These are phyloP conservation scores for Fomitopsis pinicola DNA, from an alignment of 1,284 basidiomycete genomes.

Conservation along the genomic window DNA sequence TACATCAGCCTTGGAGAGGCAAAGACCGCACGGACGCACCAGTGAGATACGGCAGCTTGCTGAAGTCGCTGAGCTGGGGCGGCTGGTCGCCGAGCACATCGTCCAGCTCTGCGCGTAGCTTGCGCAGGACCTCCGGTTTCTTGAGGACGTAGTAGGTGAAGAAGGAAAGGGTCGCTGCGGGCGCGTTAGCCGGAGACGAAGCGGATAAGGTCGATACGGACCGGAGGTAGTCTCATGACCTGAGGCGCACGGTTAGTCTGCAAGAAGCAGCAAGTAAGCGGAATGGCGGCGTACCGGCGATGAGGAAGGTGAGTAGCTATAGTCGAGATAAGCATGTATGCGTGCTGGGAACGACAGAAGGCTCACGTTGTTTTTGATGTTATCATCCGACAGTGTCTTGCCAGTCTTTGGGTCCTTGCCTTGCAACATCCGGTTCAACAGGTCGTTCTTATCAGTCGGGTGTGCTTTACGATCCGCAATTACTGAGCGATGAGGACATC, in stretches of 20 bases:
- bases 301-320: conserved; percentile 49
- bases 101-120: conserved; percentile 44
- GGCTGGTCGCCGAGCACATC: conserved; percentile 35
- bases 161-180: conserved; percentile 34
- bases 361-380: conserved; percentile 41
- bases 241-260: conserved; percentile 4
- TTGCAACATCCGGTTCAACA: conserved; percentile 43
- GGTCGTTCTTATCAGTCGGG: conserved; percentile 38
- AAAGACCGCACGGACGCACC: conserved; percentile 7
- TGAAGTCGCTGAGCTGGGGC: conserved; percentile 34
- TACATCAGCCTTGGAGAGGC: not conserved
- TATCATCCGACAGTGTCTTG: conserved; percentile 38
- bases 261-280: not conserved
- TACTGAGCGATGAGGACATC: conserved; percentile 17
- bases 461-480: conserved; percentile 34
- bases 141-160: conserved; percentile 41
- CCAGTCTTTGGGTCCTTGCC: conserved; percentile 46
- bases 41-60: conserved; percentile 39
- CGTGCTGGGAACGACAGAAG: too few species aligned
- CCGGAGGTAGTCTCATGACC: conserved; percentile 48
- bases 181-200: too few species aligned
- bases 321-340: not conserved
- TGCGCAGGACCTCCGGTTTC: conserved; percentile 38
- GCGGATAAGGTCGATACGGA: conserved; percentile 1
- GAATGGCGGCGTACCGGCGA: conserved; percentile 32